Conservation (phyloP, 306 rosid species). For the Benincasa hispida region DNA sequence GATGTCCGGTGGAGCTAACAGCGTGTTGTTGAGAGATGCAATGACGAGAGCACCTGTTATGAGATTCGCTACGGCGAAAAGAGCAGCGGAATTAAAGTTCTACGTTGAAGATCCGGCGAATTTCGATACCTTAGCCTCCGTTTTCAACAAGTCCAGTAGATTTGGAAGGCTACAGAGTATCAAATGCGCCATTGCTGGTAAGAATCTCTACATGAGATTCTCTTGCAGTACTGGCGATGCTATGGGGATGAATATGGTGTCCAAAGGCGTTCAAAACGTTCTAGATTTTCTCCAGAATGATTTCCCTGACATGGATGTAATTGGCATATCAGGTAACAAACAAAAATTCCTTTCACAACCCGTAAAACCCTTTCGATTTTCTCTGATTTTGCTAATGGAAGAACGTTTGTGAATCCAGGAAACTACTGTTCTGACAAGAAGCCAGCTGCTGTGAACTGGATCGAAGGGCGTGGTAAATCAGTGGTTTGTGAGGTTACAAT, state of each 20-base stretch:
- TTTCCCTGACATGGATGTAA: constrained; percentile 14
- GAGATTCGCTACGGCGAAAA: constrained; percentile 9
- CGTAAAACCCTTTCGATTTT: neutral
- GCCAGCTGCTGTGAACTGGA: constrained; percentile 16
- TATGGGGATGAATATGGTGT: constrained; percentile 18
- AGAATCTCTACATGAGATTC: constrained; percentile 17
- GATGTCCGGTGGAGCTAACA: constrained; percentile 9
- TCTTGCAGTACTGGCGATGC: constrained; percentile 12
- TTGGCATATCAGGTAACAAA: constrained; percentile 12
- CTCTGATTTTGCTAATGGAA: no score
- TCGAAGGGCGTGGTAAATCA: constrained; percentile 15
- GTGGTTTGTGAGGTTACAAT: constrained; percentile 15
- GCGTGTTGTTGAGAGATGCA: constrained; percentile 11
- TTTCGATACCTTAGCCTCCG: constrained; percentile 2
- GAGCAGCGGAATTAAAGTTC: constrained; percentile 13
- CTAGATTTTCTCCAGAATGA: constrained; percentile 10
- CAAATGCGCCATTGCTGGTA: constrained; percentile 16
- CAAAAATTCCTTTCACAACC: neutral
- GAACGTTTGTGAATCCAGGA: neutral
- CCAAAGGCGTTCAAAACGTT: constrained; percentile 16
- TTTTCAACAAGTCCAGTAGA: constrained; percentile 12
- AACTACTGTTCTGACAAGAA: constrained; percentile 15
- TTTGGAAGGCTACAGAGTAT: constrained; percentile 10
- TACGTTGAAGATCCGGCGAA: constrained; percentile 4
- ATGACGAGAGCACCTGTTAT: constrained; percentile 15